Conservation (phyloP, 169 alveolate genomes). For the Cryptosporidium bovis region DNA sequence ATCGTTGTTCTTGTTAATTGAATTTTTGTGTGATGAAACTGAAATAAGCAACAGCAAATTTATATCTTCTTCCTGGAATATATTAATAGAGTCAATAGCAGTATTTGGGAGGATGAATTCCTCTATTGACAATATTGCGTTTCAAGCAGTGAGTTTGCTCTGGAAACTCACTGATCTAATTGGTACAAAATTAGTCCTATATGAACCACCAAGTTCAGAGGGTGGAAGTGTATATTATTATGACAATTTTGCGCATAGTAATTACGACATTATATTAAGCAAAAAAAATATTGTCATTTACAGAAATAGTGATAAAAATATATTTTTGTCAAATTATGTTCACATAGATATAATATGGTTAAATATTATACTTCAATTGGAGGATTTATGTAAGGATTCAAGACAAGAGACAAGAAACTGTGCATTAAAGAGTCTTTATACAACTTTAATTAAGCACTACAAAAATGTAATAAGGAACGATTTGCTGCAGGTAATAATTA, state of each 20-base stretch:
- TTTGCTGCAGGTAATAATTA: background rate
- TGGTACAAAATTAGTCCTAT: slow-evolving; percentile 1
- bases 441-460: slow-evolving; percentile 33
- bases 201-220: background rate
- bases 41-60: slow-evolving; percentile 8
- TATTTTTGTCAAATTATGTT: slow-evolving; percentile 12
- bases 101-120: slow-evolving; percentile 45
- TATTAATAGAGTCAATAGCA: slow-evolving; percentile 44
- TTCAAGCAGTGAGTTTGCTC: slow-evolving; percentile 63
- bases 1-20: slow-evolving; percentile 25
- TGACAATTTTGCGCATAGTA: background rate
- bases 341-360: slow-evolving; percentile 43
- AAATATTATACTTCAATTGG: slow-evolving; percentile 46
- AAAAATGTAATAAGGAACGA: slow-evolving; percentile 23
- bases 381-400: slow-evolving; percentile 53
- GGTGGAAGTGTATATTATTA: background rate
- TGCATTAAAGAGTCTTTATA: slow-evolving; percentile 30
- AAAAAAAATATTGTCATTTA: slow-evolving; percentile 28
- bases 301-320: background rate
- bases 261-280: background rate
- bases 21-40: slow-evolving; percentile 27
- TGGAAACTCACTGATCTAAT: slow-evolving; percentile 57
- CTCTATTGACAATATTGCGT: slow-evolving; percentile 28
- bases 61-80: slow-evolving; percentile 57
- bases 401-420: slow-evolving; percentile 68